These are phyloP conservation scores for Fusarium pseudonygamai DNA, from an alignment of 2,329 filamentous ascomycete species.

Conservation along the genomic window DNA sequence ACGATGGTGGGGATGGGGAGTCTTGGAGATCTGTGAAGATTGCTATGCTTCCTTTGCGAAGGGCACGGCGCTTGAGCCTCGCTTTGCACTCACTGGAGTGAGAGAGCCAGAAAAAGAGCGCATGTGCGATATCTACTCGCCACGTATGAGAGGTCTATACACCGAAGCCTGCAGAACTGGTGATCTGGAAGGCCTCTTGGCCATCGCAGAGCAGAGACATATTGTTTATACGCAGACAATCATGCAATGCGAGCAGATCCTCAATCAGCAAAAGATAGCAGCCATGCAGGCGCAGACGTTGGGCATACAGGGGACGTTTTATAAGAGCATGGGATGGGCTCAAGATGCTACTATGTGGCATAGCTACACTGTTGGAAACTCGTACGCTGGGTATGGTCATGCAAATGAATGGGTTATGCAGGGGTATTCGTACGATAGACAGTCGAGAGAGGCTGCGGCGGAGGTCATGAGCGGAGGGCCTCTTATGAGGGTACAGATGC, in stretches of 20 bases:
- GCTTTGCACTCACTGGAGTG: constrained; percentile 43
- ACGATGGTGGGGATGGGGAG: constrained; percentile 50
- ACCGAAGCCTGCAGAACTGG: constrained; percentile 41
- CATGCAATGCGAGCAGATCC: constrained; percentile 37
- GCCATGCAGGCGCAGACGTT: constrained; percentile 41
- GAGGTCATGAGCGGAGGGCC: constrained; percentile 15
- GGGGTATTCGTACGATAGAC: constrained; percentile 45
- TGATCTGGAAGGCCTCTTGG: constrained; percentile 41
- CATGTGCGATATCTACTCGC: constrained; percentile 52
- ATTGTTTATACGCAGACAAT: constrained; percentile 48
- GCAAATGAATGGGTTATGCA: constrained; percentile 44
- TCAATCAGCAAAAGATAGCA: constrained; percentile 39
- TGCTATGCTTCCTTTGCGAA: constrained; percentile 49
- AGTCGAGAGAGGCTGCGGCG: constrained; percentile 35
- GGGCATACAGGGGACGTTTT: constrained; percentile 40
- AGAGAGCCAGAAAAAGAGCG: constrained; percentile 17
- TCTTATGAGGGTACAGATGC: constrained; percentile 36
- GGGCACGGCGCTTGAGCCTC: constrained; percentile 40
- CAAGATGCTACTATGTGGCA: constrained; percentile 29
- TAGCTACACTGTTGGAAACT: constrained; percentile 43
- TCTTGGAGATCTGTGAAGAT: constrained; percentile 49
- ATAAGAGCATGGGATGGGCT: constrained; percentile 37
- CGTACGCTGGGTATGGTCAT: constrained; percentile 46
- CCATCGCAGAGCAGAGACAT: constrained; percentile 39
- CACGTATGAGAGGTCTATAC: constrained; percentile 50